Evolutionary conservation across 192 early-diverging fungal genomes (phyloP), one percentile per base, ranked within the genome.

Genomic region (Coemansia asiatica): DNA sequence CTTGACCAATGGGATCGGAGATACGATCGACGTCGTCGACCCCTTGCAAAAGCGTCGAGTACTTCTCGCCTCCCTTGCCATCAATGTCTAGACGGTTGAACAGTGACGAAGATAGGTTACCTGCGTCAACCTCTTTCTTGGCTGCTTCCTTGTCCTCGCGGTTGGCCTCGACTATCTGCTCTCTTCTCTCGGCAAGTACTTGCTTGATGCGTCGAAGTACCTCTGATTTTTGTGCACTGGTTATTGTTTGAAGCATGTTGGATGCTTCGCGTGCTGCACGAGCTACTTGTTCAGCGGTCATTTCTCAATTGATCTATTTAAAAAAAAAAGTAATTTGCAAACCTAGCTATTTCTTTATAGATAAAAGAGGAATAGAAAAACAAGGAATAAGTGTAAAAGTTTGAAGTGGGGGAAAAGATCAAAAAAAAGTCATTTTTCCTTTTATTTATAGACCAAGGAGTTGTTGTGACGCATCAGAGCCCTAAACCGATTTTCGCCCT

Each of bases 31-130:
- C 92, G 68, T 99, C 97, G 49, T 85, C 74, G 51, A 99, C 90
- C 25, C 97, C 95, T 58, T 94, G 86, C 47, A 97, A 74, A 71
- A 99, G 87, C 12, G 91, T 85, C 26, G 89, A 78, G 60, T 86
- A 96, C 78, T 99, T 99, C 69, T 92, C 90, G 21, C 86, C 89
- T n/a, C 56, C 68, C 9, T 64, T 67, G 8, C 87, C 88, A 47
- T 85, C 84, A 23, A 99, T 85, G 73, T 96, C 96, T 7, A 98
- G 85, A 6, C 96, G 89, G 67, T 93, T 94, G 79, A 89, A 92
- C 23, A 96, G 83, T 4, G 94, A 87, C 0, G 67, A 36, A 1
- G 91, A 91, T 4, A 96, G 83, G 13, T 84, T 85, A 8, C 94
- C 95, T 6, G 81, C 79, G 7, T 87, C 85, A 0, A 94, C 92